Evolutionary conservation across 1,284 basidiomycete genomes (phyloP), one percentile per base, ranked within the genome.

Genomic region (Apiotrichum sp.): DNA sequence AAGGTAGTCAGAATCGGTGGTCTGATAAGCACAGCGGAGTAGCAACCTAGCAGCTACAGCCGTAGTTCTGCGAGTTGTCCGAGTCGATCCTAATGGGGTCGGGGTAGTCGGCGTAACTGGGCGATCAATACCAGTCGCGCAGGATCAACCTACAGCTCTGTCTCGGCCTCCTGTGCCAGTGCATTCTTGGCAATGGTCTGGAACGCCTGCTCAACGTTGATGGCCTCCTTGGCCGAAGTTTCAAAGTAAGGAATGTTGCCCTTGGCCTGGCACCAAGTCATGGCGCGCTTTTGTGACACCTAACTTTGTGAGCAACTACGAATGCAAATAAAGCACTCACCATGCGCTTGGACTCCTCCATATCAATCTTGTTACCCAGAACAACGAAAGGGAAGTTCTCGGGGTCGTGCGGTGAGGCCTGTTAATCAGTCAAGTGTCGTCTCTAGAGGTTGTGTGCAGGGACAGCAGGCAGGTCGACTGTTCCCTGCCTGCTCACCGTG

Each of bases 241-340:
- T 99, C 96, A 77, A 98, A 99, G 78, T 98, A 99, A 13, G 96
- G 96, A 66, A 98, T 98, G 78, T 98, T 98, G 70, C 96, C 95
- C 80, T 98, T 98, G 62, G 91, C 88, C 73, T 98, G 93, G 78
- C 96, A 99, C 96, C 96, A 99, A 8, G 92, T 91, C 93, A 98
- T 98, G 29, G 96, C 96, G 52, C 96, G 88, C 78, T 99, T 99
- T 85, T 99, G 96, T 8, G 92, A 93, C 32, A 98, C 93, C 91
- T 93, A 63, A 5, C 36, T 7, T 35, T 49, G 53, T 44, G 41
- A 59, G 35, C 41, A 54, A 39, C 39, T n/a, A 14, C 6, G 36
- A 38, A 38, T 38, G 36, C 36, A 7, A 38, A 38, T 38, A 13
- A 22, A 22, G 22, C 51, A 74, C 83, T 57, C 59, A 93, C 95